Conservation (phyloP, 345 rosid species). For the Tarenaya hassleriana region DNA sequence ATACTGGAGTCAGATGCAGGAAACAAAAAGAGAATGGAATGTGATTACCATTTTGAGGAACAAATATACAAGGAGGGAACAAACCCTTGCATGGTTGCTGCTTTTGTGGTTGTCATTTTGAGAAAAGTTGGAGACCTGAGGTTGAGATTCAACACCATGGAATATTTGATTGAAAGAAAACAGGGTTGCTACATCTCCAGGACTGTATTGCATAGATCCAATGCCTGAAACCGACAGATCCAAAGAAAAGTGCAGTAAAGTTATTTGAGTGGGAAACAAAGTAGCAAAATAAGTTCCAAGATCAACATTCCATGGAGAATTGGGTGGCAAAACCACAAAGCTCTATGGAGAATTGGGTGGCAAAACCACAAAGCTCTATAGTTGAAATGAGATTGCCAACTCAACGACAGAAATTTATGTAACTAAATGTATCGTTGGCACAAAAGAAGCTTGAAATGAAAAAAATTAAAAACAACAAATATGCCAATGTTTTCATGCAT, state of each 20-base stretch:
- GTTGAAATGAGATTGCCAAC: too few relatives aligned
- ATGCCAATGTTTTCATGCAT: too few relatives aligned
- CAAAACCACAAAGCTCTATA: conserved; percentile 6
- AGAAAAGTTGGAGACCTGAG: conserved; percentile 26
- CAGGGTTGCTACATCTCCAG: conserved; percentile 63
- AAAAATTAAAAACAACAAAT: too few relatives aligned
- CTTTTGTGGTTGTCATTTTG: conserved; percentile 28
- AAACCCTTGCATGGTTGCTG: conserved; percentile 38
- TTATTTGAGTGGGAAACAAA: conserved; percentile 1
- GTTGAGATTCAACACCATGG: conserved; percentile 43
- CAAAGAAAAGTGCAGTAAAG: conserved; percentile 15
- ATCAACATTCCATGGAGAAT: conserved; percentile 2
- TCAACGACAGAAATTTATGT: too few relatives aligned
- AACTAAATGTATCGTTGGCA: too few relatives aligned
- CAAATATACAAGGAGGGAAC: conserved; percentile 18
- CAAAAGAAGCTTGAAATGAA: too few relatives aligned
- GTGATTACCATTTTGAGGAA: conserved; percentile 11
- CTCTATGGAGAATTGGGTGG: conserved; percentile 10
- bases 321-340: conserved; percentile 13
- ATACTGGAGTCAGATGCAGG: conserved; percentile 16
- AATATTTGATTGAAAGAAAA: conserved; percentile 42
- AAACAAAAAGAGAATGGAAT: conserved; percentile 4
- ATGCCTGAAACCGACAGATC: conserved; percentile 37
- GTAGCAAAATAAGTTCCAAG: neutral
- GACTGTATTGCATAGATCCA: conserved; percentile 48